Evolutionary conservation across 345 rosid genomes (phyloP).

Genomic region (Pugionium dolabratum): DNA sequence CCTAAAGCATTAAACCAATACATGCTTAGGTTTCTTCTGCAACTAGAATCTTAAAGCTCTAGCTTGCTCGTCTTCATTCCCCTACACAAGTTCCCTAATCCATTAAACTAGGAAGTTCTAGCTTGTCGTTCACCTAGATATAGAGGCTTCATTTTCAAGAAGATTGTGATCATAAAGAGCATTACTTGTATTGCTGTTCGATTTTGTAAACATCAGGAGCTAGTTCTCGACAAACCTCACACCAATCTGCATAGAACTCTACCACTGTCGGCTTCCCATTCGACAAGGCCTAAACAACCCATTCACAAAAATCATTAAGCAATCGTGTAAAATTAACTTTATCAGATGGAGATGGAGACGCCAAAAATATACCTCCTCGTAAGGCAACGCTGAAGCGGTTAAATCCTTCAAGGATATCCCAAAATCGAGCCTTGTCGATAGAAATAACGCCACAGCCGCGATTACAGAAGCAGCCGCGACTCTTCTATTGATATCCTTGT

Average conservation of each 20-base stretch:
- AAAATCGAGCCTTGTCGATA: conserved; percentile 62
- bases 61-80: neutral
- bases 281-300: conserved; percentile 60
- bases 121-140: conserved; percentile 7
- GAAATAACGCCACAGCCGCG: conserved; percentile 63
- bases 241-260: conserved; percentile 98
- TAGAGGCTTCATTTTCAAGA: neutral
- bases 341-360: neutral
- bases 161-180: conserved; percentile 1
- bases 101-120: neutral
- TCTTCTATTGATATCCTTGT: conserved; percentile 53
- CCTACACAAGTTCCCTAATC: conserved; percentile 1
- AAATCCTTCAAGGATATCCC: conserved; percentile 82
- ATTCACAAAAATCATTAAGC: conserved; percentile 4
- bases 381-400: conserved; percentile 66
- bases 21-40: neutral
- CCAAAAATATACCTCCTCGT: conserved; percentile 57
- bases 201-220: conserved; percentile 94
- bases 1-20: conserved; percentile 1
- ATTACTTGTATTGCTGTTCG: conserved; percentile 89
- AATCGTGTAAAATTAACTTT: neutral
- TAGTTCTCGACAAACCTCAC: conserved; percentile 90
- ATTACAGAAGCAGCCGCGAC: conserved; percentile 55
- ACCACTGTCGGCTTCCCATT: conserved; percentile 96
- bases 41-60: conserved; percentile 8